Evolutionary conservation across 2,329 filamentous ascomycete species (phyloP).

Genomic region (Ascochyta viciae-villosae): DNA sequence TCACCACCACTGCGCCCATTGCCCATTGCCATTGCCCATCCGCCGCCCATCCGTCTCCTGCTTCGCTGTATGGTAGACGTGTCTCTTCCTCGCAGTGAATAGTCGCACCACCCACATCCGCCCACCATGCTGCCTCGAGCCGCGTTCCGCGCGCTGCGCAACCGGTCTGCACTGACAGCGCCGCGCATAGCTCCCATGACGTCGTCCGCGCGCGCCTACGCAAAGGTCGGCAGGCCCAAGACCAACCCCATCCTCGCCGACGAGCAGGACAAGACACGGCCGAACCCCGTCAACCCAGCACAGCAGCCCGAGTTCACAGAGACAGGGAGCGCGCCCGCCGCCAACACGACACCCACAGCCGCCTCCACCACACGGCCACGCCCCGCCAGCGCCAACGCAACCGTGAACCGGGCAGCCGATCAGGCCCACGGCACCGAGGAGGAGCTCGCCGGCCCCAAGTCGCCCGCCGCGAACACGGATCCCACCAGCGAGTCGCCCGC

Average conservation of each 20-base stretch:
- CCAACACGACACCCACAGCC: constrained; percentile 28
- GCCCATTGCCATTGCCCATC: neutral
- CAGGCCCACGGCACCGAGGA: constrained; percentile 35
- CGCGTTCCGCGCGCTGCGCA: constrained; percentile 44
- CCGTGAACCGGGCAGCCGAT: constrained; percentile 26
- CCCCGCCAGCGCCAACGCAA: constrained; percentile 24
- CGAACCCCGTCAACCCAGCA: constrained; percentile 37
- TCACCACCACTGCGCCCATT: neutral
- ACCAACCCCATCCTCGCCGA: constrained; percentile 37
- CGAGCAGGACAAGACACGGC: constrained; percentile 31
- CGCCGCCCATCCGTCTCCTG: neutral
- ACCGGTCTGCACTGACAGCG: constrained; percentile 33
- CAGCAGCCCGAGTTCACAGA: constrained; percentile 46
- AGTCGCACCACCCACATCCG: neutral
- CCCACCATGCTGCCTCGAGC: constrained; percentile 46
- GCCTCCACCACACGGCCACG: constrained; percentile 21
- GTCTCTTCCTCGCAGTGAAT: neutral
- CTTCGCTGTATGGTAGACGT: neutral
- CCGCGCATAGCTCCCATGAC: constrained; percentile 36
- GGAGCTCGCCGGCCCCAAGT: constrained; percentile 46
- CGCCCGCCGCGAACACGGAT: constrained; percentile 45
- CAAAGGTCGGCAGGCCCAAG: constrained; percentile 18
- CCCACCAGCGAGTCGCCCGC: constrained; percentile 52
- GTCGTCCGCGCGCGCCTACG: constrained; percentile 39
- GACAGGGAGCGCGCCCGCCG: constrained; percentile 25